These are phyloP conservation scores for Aureobasidium sp. DNA, from an alignment of 2,329 filamentous ascomycete genomes.

Conservation along the genomic window DNA sequence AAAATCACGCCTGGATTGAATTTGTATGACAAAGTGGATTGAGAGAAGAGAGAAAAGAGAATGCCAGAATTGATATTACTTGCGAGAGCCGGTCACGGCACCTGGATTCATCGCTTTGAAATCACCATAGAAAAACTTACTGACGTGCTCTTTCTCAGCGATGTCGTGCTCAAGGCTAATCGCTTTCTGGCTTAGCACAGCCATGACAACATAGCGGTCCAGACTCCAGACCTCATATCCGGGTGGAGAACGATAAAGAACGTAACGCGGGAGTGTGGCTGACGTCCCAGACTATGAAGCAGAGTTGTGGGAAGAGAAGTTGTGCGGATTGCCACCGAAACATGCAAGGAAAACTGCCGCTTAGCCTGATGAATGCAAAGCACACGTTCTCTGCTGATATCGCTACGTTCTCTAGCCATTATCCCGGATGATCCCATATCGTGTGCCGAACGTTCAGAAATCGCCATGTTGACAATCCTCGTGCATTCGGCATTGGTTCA, in stretches of 20 bases:
- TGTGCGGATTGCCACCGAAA: background rate
- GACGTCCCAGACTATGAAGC: background rate
- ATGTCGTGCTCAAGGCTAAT: background rate
- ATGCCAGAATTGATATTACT: constrained; percentile 11
- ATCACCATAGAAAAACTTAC: constrained; percentile 12
- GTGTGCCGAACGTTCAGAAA: background rate
- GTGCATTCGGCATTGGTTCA: background rate
- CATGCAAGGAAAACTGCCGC: background rate
- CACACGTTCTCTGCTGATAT: background rate
- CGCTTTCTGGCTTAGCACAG: background rate
- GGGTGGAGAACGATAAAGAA: background rate
- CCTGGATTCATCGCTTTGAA: constrained; percentile 11
- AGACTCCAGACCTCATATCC: background rate
- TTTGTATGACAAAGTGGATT: constrained; percentile 10
- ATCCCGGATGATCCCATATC: background rate
- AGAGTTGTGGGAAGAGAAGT: background rate
- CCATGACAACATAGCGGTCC: background rate
- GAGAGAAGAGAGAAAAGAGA: constrained; percentile 6
- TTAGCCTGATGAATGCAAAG: background rate
- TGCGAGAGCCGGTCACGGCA: constrained; percentile 12
- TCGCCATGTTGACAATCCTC: background rate
- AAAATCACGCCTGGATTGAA: background rate
- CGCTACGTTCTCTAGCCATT: background rate
- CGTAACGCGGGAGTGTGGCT: background rate
- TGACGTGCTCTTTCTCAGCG: background rate